Conservation (phyloP, 345 rosid species). For the Odontarrhena argentea region DNA sequence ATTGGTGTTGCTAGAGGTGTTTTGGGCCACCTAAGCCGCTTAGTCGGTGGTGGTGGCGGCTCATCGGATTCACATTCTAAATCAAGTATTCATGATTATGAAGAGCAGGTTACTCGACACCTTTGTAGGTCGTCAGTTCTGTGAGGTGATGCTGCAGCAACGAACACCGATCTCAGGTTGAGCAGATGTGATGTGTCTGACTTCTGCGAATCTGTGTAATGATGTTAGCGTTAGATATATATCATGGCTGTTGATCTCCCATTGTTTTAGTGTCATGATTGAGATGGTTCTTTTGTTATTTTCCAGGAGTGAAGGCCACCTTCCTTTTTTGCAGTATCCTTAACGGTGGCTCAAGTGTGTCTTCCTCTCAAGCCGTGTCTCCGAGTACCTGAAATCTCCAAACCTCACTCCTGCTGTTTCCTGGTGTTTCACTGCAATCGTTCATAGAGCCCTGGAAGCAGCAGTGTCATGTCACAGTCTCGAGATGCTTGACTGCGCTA, state of each 20-base stretch:
- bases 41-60: too few species aligned
- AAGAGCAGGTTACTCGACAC: too few species aligned
- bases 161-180: conserved; percentile 97
- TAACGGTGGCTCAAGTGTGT: conserved; percentile 66
- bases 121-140: too few species aligned
- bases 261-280: conserved; percentile 72
- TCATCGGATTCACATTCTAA: too few species aligned
- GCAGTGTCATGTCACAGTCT: conserved; percentile 55
- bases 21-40: too few species aligned
- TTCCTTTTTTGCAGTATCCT: conserved; percentile 99
- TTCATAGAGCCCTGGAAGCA: conserved; percentile 90
- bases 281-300: conserved; percentile 41
- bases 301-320: conserved; percentile 94
- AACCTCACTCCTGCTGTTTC: conserved; percentile 87
- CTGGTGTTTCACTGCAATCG: conserved; percentile 89
- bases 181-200: neutral
- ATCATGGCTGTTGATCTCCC: conserved; percentile 68
- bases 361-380: conserved; percentile 86
- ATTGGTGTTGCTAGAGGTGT: too few species aligned
- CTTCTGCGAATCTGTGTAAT: conserved; percentile 23
- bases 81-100: too few species aligned
- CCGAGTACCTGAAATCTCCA: conserved; percentile 95
- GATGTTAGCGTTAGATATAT: conserved; percentile 53
- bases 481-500: too few species aligned
- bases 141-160: too few species aligned